phyloP scores from a whole-genome alignment of 495 filamentous ascomycete species.

The Aspergillus funiculosus region DNA sequence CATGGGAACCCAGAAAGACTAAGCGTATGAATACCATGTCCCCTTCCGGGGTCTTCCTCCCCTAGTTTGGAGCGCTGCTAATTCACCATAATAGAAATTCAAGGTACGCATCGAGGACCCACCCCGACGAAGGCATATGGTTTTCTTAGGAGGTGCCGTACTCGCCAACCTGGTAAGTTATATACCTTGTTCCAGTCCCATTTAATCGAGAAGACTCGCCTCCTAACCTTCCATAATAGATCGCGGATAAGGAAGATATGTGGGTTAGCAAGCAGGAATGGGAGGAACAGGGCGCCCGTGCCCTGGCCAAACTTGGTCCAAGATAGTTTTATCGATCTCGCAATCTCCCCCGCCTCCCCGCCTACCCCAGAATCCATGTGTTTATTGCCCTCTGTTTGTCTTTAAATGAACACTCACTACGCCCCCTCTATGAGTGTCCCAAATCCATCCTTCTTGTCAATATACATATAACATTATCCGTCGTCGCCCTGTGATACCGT shows the following conservation, averaged over 20 bases:
- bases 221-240: slow-evolving; percentile 43
- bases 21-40: slow-evolving; percentile 50
- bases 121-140: slow-evolving; percentile 94
- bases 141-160: slow-evolving; percentile 95
- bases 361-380: no score
- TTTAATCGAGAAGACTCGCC: background rate
- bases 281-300: slow-evolving; percentile 84
- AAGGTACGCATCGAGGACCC: slow-evolving; percentile 99
- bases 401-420: slow-evolving; percentile 1
- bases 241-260: slow-evolving; percentile 98
- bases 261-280: slow-evolving; percentile 97
- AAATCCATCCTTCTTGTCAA: slow-evolving; percentile 7
- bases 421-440: background rate
- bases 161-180: slow-evolving; percentile 79
- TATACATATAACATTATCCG: slow-evolving; percentile 13
- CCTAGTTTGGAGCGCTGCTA: slow-evolving; percentile 8
- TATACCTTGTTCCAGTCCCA: background rate
- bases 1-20: slow-evolving; percentile 85
- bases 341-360: slow-evolving; percentile 7
- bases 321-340: slow-evolving; percentile 45
- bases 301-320: slow-evolving; percentile 78
- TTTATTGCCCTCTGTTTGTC: background rate
- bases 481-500: background rate
- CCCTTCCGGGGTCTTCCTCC: background rate
- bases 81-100: slow-evolving; percentile 65